Evolutionary conservation across 2,329 filamentous ascomycete species (phyloP), one percentile per base, ranked within the genome.

Genomic region (Parascedosporium putredinis): DNA sequence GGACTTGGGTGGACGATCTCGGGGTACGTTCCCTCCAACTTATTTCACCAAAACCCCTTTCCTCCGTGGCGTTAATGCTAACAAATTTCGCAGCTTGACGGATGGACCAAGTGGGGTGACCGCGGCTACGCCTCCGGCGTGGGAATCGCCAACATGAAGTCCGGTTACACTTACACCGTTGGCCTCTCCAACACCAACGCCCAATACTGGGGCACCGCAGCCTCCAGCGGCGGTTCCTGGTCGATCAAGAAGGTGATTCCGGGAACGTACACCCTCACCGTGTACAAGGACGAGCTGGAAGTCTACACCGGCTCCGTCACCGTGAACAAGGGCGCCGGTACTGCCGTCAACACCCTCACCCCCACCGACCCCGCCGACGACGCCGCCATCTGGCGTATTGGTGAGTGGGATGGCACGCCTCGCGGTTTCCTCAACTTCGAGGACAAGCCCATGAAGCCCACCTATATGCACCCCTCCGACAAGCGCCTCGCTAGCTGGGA

Each of bases 391-490:
- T 66, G 63, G 63, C 61, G 63, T 45, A 66, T 67, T 36, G 63
- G 63, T 45, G 63, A 61, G 47, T 64, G 60, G 62, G 64, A 65
- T 54, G 64, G 63, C 5, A 64, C 62, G 2, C 62, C 64, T 1
- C 54, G 55, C 12, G 63, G 63, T 7, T 65, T 67, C 52, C 50
- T 63, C 49, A 63, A 67, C 55, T 59, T 67, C 45, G 63, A 57
- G 42, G 62, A 65, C 43, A 62, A 60, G 6, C 62, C 65, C 5
- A 66, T 66, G 60, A 66, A 68, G 53, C 67, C 63, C 5, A 68
- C 65, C 0, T 68, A 67, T 50, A 69, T 68, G 66, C 66, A 68
- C 48, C 66, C 66, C 2, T 67, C 61, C 2, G 61, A 64, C 52
- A 56, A 54, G 46, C 60, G 60, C 2, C 58, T 65, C 29, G 50